A percentile compares a stretch with the other conserved stretches of the same genome.
These are phyloP conservation scores for Terana coerulea DNA, from an alignment of 768 basidiomycete species.

Conservation along the genomic window DNA sequence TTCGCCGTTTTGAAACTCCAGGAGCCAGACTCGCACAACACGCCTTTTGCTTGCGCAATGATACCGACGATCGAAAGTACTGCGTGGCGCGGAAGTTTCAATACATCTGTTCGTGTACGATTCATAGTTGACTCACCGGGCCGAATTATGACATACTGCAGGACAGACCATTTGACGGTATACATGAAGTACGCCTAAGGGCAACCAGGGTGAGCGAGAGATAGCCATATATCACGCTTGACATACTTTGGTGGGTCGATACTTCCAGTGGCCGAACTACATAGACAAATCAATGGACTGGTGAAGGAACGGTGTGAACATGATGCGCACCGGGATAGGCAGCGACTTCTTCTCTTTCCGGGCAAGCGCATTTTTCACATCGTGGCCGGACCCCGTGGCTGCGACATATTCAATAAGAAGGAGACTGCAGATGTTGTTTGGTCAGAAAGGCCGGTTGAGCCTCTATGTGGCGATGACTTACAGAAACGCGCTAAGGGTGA, in stretches of 20 bases:
- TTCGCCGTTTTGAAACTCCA: slow-evolving; percentile 60
- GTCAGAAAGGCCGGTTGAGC: not conserved
- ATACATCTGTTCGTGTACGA: too few relatives aligned
- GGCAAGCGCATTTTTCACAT: slow-evolving; percentile 61
- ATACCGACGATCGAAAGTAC: slow-evolving; percentile 74
- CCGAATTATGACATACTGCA: slow-evolving; percentile 84
- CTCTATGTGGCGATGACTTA: slow-evolving; percentile 30
- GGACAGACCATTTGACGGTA: slow-evolving; percentile 83
- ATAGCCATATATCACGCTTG: not conserved
- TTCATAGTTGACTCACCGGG: slow-evolving; percentile 42
- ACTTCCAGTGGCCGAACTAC: slow-evolving; percentile 80
- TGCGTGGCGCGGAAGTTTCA: slow-evolving; percentile 14
- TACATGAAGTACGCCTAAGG: slow-evolving; percentile 83
- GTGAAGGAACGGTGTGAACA: not conserved
- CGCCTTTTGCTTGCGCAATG: slow-evolving; percentile 62
- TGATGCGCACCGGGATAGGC: slow-evolving; percentile 58
- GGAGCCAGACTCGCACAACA: slow-evolving; percentile 65
- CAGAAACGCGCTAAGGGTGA: slow-evolving; percentile 87
- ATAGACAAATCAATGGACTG: not conserved
- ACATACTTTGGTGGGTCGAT: slow-evolving; percentile 71
- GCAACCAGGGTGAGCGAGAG: slow-evolving; percentile 3
- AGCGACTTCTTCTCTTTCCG: slow-evolving; percentile 76
- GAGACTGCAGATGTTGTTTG: slow-evolving; percentile 38
- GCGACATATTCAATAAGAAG: slow-evolving; percentile 86
- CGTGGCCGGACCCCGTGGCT: slow-evolving; percentile 56